Percentiles rank a stretch among this genome's conserved stretches.
Evolutionary conservation across 148 eudicot species (phyloP).

Genomic region (Chenopodium formosanum): DNA sequence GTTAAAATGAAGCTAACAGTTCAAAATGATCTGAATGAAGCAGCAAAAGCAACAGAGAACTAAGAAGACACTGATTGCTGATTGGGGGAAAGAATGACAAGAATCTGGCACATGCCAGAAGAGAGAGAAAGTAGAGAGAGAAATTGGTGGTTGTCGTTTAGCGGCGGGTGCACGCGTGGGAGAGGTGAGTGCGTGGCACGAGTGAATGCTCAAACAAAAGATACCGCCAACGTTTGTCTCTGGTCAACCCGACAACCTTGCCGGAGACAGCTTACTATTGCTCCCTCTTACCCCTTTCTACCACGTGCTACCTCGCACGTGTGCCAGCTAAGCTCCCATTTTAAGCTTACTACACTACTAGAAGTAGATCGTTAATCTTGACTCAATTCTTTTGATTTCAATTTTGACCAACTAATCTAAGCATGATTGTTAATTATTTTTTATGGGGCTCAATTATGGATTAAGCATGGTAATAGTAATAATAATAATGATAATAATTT

Average conservation of each 20-base stretch:
- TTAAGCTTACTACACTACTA: background rate
- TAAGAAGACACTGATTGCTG: background rate
- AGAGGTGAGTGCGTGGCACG: constrained; percentile 12
- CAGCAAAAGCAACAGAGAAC: constrained; percentile 12
- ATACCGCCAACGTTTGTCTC: constrained; percentile 40
- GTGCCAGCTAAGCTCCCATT: constrained; percentile 32
- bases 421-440: background rate
- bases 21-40: background rate
- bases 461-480: constrained; percentile 9
- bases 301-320: constrained; percentile 67
- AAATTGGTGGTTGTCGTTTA: constrained; percentile 26
- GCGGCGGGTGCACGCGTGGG: constrained; percentile 27
- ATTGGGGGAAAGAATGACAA: background rate
- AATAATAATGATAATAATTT: background rate
- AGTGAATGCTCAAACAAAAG: constrained; percentile 11
- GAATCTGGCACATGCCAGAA: constrained; percentile 12
- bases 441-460: background rate
- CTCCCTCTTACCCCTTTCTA: constrained; percentile 4
- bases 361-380: background rate
- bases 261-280: constrained; percentile 26
- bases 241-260: constrained; percentile 64
- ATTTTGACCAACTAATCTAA: constrained; percentile 6
- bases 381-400: background rate
- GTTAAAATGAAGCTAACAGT: background rate
- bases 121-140: constrained; percentile 5